Evolutionary conservation across 345 rosid species (phyloP).

Genomic region (Acer negundo): DNA sequence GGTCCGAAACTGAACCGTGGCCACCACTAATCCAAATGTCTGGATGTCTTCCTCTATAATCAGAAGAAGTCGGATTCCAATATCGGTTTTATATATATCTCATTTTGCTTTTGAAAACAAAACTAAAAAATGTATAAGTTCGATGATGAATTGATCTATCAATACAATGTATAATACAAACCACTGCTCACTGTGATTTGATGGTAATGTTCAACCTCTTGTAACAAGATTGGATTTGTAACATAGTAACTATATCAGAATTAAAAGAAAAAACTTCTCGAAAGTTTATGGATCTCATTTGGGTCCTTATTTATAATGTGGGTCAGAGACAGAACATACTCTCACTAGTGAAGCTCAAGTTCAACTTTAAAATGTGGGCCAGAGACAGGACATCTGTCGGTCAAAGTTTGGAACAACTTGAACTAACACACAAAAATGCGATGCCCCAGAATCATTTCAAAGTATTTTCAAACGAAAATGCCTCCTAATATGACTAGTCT

Average conservation of each 20-base stretch:
- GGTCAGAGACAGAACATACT: not conserved
- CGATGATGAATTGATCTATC: too few species aligned
- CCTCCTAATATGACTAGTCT: slow-evolving; percentile 24
- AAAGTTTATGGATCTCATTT: not conserved
- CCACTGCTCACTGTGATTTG: too few species aligned
- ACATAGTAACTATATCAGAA: not conserved
- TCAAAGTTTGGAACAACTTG: not conserved
- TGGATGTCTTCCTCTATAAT: too few species aligned
- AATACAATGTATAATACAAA: too few species aligned
- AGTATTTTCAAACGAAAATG: not conserved
- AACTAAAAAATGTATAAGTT: too few species aligned
- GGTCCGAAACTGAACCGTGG: too few species aligned
- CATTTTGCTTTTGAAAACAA: too few species aligned
- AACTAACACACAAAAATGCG: not conserved
- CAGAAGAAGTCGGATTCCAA: too few species aligned
- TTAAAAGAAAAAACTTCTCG: not conserved
- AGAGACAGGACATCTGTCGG: not conserved
- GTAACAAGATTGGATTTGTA: not conserved
- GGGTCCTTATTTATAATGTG: not conserved
- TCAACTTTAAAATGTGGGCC: not conserved
- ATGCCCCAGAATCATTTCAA: not conserved
- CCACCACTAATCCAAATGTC: too few species aligned
- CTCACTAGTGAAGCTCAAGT: not conserved
- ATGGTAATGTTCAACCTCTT: too few species aligned
- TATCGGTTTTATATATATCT: too few species aligned